Percentiles rank a stretch among this genome's conserved stretches.
Conservation (phyloP, 768 basidiomycete species). For the Lactarius indigo region DNA sequence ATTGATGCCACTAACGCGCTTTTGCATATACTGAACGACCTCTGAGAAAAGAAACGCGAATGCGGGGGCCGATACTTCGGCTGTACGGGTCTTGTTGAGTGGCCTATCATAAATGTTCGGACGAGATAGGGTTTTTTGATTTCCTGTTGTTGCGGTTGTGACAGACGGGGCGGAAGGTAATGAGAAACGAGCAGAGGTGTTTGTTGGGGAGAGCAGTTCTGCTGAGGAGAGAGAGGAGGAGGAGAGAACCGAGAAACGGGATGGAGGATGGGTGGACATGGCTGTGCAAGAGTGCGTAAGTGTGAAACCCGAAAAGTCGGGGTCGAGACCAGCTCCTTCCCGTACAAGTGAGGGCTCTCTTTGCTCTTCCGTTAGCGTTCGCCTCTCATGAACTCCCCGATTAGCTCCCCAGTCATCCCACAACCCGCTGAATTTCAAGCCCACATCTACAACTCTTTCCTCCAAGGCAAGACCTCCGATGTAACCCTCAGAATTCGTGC, state of each 20-base stretch:
- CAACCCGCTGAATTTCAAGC: conserved; percentile 59
- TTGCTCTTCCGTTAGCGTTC: background rate
- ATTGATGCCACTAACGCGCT: conserved; percentile 89
- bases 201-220: conserved; percentile 51
- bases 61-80: conserved; percentile 80
- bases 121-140: conserved; percentile 42
- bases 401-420: conserved; percentile 38
- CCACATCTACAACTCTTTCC: conserved; percentile 74
- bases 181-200: conserved; percentile 67
- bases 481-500: conserved; percentile 67
- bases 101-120: conserved; percentile 87
- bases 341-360: background rate
- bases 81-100: conserved; percentile 79
- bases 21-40: conserved; percentile 94
- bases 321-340: background rate
- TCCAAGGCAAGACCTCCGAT: conserved; percentile 72
- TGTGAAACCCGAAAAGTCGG: conserved; percentile 9
- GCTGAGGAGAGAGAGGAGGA: conserved; percentile 48
- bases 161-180: conserved; percentile 54
- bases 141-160: conserved; percentile 36
- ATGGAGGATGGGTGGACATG: conserved; percentile 50
- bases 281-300: conserved; percentile 27
- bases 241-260: conserved; percentile 67
- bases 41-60: conserved; percentile 92
- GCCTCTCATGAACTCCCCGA: conserved; percentile 37